Conservation (phyloP, 306 rosid genomes). For the Lathyrus tuberosus region DNA sequence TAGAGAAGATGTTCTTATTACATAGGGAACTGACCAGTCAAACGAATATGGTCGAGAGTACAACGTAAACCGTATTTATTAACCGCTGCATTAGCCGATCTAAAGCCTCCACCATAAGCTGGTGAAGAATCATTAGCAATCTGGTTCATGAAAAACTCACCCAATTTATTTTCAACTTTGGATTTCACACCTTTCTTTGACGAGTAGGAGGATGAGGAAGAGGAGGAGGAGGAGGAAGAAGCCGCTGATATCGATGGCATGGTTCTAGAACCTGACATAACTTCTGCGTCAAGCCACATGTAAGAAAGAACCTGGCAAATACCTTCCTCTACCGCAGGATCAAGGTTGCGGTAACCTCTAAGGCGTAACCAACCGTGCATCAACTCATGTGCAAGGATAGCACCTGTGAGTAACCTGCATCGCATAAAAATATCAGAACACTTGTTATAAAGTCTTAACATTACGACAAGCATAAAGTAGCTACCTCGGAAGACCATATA, state of each 20-base stretch:
- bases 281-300: slow-evolving; percentile 98
- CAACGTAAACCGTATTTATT: slow-evolving; percentile 66
- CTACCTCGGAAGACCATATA: slow-evolving; percentile 96
- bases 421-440: slow-evolving; percentile 19
- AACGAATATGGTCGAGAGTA: slow-evolving; percentile 75
- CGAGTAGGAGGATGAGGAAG: slow-evolving; percentile 36
- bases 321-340: slow-evolving; percentile 89
- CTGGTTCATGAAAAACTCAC: slow-evolving; percentile 86
- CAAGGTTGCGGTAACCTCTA: slow-evolving; percentile 80
- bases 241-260: slow-evolving; percentile 70
- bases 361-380: slow-evolving; percentile 98
- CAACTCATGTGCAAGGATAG: slow-evolving; percentile 97
- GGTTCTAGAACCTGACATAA: slow-evolving; percentile 58
- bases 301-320: slow-evolving; percentile 90
- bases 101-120: slow-evolving; percentile 87
- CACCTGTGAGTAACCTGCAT: slow-evolving; percentile 91
- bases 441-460: slow-evolving; percentile 2
- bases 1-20: slow-evolving; percentile 35
- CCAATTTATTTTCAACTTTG: slow-evolving; percentile 65
- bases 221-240: slow-evolving; percentile 45
- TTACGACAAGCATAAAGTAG: not conserved
- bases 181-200: slow-evolving; percentile 84
- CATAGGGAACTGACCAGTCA: slow-evolving; percentile 76
- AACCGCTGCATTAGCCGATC: slow-evolving; percentile 81
- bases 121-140: slow-evolving; percentile 80